Base-by-base conservation (phyloP, 148 eudicot species). In the Dianthus caryophyllus region DNA sequence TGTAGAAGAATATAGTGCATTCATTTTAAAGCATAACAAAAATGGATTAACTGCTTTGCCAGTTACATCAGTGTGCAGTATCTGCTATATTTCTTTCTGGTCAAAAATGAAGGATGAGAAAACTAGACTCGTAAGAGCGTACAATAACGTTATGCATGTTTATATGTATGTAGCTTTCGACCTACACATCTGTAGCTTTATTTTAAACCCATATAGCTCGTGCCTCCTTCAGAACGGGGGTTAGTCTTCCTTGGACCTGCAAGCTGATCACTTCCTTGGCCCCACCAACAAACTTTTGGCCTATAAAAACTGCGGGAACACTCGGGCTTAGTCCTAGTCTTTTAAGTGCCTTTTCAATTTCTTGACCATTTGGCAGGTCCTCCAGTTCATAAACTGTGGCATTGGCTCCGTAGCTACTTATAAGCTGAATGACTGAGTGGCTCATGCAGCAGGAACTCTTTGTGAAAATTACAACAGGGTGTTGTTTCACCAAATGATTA, bases 221-320 rank as follows among this genome's bases (percentile, higher is more conserved):
- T 1, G 62, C 62, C 20, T 67, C 62, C n/a, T 67, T 67, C 52
- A 68, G 43, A 62, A 68, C 2, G 1, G 53, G 39, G 10, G 50
- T 59, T 9, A 68, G 63, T 55, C 63, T 68, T 56, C 71, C 71
- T 43, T 68, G 71, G 12, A 68, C 71, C 52, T 68, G 62, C 22
- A 56, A 24, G 26, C 38, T 68, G n/a, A 68, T 68, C 30, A 68
- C 55, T 18, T 55, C 71, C 18, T 68, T 68, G 17, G 71, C 71
- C 6, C 62, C 71, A 18, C 71, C 62, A 24, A 67, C 58, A 31
- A 66, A 13, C 33, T 51, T 66, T 31, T 67, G 61, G 49, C 70
- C 70, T 21, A 67, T 67, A 10, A 52, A 67, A 67, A 67, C 50
- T 6, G 70, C 70, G 10, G 61, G 70, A 22, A 67, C 61, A 39